Conservation (phyloP, 441 rosid species). For the Geranium incanum region DNA sequence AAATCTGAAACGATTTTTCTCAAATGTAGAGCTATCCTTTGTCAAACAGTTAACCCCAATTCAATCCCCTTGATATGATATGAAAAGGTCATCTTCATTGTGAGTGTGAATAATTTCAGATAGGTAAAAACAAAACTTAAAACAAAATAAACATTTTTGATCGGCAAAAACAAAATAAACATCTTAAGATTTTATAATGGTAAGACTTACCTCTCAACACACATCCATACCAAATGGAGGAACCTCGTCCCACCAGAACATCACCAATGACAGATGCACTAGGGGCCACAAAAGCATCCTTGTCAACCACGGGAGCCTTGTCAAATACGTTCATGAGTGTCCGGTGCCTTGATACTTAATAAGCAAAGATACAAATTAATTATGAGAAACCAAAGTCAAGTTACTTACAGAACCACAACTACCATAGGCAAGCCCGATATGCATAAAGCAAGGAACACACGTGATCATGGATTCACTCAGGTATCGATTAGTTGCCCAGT, state of each 20-base stretch:
- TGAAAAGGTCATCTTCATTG: not conserved
- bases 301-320: not conserved
- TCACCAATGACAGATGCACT: conserved; percentile 1
- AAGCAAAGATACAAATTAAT: not conserved
- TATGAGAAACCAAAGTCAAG: not conserved
- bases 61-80: too few relatives aligned
- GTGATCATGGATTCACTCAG: too few relatives aligned
- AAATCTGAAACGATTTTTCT: too few relatives aligned
- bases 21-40: too few relatives aligned
- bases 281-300: conserved; percentile 5
- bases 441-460: not conserved
- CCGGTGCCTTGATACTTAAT: conserved; percentile 1
- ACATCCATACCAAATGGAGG: conserved; percentile 4
- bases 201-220: not conserved
- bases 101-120: not conserved
- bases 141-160: too few relatives aligned
- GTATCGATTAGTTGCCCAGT: not conserved
- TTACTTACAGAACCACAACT: conserved; percentile 24
- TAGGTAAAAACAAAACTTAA: not conserved
- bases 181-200: not conserved
- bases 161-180: not conserved
- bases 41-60: too few relatives aligned
- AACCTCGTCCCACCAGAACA: conserved; percentile 3
- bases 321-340: not conserved
- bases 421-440: conserved; percentile 49